Conservation (phyloP, 345 rosid species). For the Salix brachista region DNA sequence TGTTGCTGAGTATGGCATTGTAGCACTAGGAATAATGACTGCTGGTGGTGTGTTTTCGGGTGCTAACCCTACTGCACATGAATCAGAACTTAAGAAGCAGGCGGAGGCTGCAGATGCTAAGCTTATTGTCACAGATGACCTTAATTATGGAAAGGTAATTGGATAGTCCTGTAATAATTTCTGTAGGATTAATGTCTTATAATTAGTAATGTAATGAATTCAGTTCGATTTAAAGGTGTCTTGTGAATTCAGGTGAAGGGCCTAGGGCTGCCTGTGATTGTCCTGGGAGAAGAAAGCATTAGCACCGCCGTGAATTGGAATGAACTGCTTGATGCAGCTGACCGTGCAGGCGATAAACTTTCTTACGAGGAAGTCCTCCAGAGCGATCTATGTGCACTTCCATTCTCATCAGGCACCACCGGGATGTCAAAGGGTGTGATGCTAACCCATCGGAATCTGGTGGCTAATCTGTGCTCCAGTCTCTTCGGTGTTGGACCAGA, state of each 20-base stretch:
- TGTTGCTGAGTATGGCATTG: constrained; percentile 76
- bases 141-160: constrained; percentile 61
- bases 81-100: constrained; percentile 76
- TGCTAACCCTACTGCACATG: constrained; percentile 71
- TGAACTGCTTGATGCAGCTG: constrained; percentile 76
- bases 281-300: constrained; percentile 48
- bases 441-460: constrained; percentile 76
- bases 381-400: constrained; percentile 82
- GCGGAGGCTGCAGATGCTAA: constrained; percentile 77
- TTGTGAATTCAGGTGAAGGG: constrained; percentile 46
- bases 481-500: constrained; percentile 71
- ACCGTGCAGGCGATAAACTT: constrained; percentile 32
- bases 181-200: background rate
- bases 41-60: constrained; percentile 91
- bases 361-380: constrained; percentile 40
- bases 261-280: constrained; percentile 51
- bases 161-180: background rate
- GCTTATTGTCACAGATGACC: constrained; percentile 61
- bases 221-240: background rate
- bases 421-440: constrained; percentile 89
- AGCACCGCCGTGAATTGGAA: constrained; percentile 64
- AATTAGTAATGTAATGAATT: background rate
- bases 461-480: constrained; percentile 80
- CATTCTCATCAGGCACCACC: constrained; percentile 97
- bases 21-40: constrained; percentile 85